These are phyloP conservation scores for Jackrogersella minutella DNA, from an alignment of 495 filamentous ascomycete genomes.

Conservation along the genomic window DNA sequence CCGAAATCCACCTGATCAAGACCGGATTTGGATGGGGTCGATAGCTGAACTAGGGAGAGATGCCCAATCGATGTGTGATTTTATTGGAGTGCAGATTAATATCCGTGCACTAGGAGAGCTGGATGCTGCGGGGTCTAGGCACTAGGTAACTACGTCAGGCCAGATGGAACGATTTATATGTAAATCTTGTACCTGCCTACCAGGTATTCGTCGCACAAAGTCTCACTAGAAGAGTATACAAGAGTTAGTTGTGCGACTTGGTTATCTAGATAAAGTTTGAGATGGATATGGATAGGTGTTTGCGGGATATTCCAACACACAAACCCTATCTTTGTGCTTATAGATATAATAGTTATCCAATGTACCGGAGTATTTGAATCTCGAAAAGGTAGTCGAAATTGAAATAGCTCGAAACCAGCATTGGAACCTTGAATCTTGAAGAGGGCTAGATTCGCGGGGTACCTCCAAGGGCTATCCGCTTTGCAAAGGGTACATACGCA, in stretches of 20 bases:
- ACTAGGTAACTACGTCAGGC: too few relatives aligned
- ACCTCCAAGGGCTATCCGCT: too few relatives aligned
- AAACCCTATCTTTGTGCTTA: not conserved
- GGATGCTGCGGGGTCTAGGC: not conserved
- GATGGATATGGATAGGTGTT: not conserved
- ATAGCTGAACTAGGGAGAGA: constrained; percentile 13
- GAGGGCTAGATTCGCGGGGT: constrained; percentile 5
- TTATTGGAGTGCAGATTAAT: constrained; percentile 9
- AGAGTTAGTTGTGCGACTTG: not conserved
- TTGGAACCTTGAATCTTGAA: not conserved
- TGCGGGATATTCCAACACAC: constrained; percentile 2
- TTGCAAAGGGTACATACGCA: not conserved
- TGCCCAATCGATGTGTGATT: constrained; percentile 18
- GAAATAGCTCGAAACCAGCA: constrained; percentile 4
- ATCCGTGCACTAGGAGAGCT: constrained; percentile 10
- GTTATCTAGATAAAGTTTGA: not conserved
- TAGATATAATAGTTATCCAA: too few relatives aligned
- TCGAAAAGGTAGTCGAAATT: not conserved
- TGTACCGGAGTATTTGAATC: not conserved
- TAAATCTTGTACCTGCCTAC: not conserved
- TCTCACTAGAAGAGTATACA: not conserved
- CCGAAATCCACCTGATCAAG: constrained; percentile 11
- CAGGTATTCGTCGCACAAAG: not conserved
- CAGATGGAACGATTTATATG: too few relatives aligned
- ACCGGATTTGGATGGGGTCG: constrained; percentile 23